Evolutionary conservation across 2,329 filamentous ascomycete genomes (phyloP).

Genomic region (Endothia cerciana): DNA sequence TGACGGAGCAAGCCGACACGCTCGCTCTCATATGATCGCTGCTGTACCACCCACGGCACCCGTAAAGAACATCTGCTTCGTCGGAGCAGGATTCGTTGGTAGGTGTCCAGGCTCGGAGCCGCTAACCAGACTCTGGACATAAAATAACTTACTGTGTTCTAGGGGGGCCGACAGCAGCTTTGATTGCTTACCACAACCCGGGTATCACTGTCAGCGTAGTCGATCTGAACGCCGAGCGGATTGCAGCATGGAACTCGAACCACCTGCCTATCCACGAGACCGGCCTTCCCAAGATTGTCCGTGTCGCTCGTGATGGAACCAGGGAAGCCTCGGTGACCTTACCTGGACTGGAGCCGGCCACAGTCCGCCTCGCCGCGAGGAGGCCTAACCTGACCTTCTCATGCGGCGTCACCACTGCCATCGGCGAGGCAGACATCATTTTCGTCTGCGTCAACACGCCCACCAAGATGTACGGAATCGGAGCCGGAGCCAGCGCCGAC

Average conservation of each 20-base stretch:
- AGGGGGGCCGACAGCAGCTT: constrained; percentile 64
- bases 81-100: constrained; percentile 66
- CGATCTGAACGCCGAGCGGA: constrained; percentile 57
- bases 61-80: constrained; percentile 53
- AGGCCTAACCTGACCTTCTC: constrained; percentile 62
- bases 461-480: constrained; percentile 60
- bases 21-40: constrained; percentile 16
- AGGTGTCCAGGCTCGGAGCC: constrained; percentile 32
- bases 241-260: constrained; percentile 60
- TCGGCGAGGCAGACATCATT: constrained; percentile 60
- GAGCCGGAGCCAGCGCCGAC: constrained; percentile 61
- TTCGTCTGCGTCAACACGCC: constrained; percentile 68
- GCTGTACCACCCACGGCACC: constrained; percentile 4
- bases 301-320: constrained; percentile 46
- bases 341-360: constrained; percentile 29
- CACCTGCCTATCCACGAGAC: constrained; percentile 64
- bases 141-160: constrained; percentile 1
- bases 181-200: constrained; percentile 63
- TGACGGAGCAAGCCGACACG: constrained; percentile 1
- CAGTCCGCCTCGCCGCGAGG: constrained; percentile 39
- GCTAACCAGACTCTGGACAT: neutral
- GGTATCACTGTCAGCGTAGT: constrained; percentile 61
- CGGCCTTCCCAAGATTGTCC: constrained; percentile 57
- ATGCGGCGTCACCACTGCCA: constrained; percentile 52
- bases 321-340: constrained; percentile 34